These are phyloP conservation scores for Ligustrum vulgare DNA, from an alignment of 257 asterid species.

Conservation along the genomic window DNA sequence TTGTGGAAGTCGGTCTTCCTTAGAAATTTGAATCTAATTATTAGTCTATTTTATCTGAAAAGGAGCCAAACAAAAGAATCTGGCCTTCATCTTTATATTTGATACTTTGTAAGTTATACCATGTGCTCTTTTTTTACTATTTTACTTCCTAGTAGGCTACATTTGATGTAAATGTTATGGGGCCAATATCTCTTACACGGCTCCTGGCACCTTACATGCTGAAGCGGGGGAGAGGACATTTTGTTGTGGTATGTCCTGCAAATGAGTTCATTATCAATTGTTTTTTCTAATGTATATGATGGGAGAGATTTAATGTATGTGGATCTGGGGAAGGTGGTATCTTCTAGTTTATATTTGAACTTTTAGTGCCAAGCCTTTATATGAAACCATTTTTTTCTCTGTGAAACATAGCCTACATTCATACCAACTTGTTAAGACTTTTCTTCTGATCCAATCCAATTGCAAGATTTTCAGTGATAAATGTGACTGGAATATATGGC, in stretches of 20 bases:
- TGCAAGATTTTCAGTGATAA: background rate
- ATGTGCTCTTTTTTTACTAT: conserved; percentile 16
- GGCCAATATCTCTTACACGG: conserved; percentile 86
- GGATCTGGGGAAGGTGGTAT: background rate
- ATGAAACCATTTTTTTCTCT: background rate
- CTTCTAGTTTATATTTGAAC: background rate
- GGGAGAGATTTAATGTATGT: background rate
- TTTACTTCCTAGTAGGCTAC: conserved; percentile 64
- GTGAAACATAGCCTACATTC: background rate
- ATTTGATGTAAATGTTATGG: conserved; percentile 80
- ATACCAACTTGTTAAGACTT: background rate
- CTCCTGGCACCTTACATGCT: conserved; percentile 78
- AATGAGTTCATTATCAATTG: conserved; percentile 8
- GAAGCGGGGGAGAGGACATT: conserved; percentile 91
- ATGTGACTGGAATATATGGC: background rate
- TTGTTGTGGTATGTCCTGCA: conserved; percentile 78
- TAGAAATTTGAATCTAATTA: background rate
- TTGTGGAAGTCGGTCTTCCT: background rate
- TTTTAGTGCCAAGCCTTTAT: background rate
- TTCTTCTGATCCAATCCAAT: background rate
- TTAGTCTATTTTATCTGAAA: conserved; percentile 7
- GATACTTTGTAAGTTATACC: background rate
- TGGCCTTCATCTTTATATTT: background rate
- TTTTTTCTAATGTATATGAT: background rate
- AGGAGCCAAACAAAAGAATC: conserved; percentile 4